Evolutionary conservation across 2,329 filamentous ascomycete species (phyloP).

Genomic region (Verticillium nonalfalfae): DNA sequence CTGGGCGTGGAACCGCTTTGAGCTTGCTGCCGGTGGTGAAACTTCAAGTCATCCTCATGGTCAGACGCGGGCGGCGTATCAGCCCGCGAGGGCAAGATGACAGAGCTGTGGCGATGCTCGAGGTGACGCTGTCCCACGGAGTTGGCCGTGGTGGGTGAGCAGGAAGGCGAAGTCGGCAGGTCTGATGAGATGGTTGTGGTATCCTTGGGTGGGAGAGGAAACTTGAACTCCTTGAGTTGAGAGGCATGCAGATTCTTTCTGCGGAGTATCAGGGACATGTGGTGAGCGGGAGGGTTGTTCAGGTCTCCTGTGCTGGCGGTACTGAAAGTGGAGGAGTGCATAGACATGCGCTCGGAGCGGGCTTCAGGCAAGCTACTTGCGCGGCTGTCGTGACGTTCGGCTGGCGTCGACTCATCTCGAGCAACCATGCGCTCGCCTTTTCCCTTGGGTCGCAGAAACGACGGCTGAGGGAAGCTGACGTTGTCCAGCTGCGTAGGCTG

Average conservation of each 20-base stretch:
- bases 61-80: conserved; percentile 28
- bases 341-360: conserved; percentile 10
- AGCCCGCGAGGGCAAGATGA: conserved; percentile 14
- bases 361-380: conserved; percentile 10
- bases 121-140: conserved; percentile 1
- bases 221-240: conserved; percentile 27
- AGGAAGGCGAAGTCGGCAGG: conserved; percentile 3
- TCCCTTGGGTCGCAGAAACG: conserved; percentile 49
- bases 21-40: conserved; percentile 3
- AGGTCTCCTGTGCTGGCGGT: conserved; percentile 5
- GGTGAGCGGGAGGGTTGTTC: conserved; percentile 4
- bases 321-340: conserved; percentile 8
- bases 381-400: conserved; percentile 4
- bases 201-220: conserved; percentile 25
- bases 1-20: conserved; percentile 1
- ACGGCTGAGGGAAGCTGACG: conserved; percentile 40
- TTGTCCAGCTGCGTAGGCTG: conserved; percentile 9
- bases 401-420: conserved; percentile 35
- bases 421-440: conserved; percentile 49
- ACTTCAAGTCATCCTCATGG: conserved; percentile 19
- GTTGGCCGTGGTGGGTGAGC: conserved; percentile 2
- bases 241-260: conserved; percentile 10
- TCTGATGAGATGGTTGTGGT: conserved; percentile 17
- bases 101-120: conserved; percentile 10
- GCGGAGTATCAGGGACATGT: conserved; percentile 6